These are phyloP conservation scores for Fusarium mundagurra DNA, from an alignment of 2,329 filamentous ascomycete genomes.

Conservation along the genomic window DNA sequence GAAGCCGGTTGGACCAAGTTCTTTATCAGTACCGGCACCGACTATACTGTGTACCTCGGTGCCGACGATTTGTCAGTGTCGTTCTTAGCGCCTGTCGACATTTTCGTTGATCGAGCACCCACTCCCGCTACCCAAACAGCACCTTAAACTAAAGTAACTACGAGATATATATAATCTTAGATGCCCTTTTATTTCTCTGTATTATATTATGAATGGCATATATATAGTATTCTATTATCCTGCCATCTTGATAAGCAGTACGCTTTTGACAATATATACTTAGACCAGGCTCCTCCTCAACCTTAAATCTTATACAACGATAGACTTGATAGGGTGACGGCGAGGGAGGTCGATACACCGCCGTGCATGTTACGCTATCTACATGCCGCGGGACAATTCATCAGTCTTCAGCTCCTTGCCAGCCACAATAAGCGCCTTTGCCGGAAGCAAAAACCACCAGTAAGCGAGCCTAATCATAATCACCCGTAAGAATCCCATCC, in stretches of 20 bases:
- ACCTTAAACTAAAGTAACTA: not conserved
- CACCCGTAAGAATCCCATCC: not conserved
- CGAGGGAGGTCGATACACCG: too few species aligned
- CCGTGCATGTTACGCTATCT: too few species aligned
- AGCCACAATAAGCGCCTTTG: not conserved
- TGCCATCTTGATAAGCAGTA: too few species aligned
- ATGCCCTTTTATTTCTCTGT: rapidly evolving
- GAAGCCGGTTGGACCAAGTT: not conserved
- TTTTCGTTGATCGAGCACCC: not conserved
- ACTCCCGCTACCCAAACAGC: not conserved
- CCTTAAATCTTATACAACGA: too few species aligned
- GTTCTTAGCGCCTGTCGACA: rapidly evolving
- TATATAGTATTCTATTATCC: too few species aligned
- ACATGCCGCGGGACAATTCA: too few species aligned
- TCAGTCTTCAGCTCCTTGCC: not conserved
- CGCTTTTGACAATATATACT: too few species aligned
- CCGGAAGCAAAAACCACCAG: not conserved
- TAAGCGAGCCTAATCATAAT: not conserved
- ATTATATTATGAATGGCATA: too few species aligned
- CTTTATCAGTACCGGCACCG: not conserved
- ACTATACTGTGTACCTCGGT: not conserved
- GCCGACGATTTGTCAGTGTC: not conserved
- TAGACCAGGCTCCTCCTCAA: too few species aligned
- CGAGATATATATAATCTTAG: rapidly evolving
- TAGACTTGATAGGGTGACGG: too few species aligned